These are phyloP conservation scores for Epichloe sylvatica DNA, from an alignment of 2,329 filamentous ascomycete species.

Conservation along the genomic window DNA sequence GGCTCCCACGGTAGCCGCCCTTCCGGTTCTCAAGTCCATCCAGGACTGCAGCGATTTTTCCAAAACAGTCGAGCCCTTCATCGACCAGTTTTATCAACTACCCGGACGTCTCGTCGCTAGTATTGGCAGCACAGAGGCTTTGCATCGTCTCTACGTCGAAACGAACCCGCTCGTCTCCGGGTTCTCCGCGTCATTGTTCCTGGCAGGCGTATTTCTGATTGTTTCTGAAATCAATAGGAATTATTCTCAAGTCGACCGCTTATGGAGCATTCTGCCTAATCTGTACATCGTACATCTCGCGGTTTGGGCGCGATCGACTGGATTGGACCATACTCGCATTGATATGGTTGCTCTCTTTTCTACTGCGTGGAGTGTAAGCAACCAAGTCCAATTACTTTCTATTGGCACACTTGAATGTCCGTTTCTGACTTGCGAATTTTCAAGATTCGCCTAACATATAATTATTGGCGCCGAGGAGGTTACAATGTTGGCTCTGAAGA, in stretches of 20 bases:
- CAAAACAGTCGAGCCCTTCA: slow-evolving; percentile 60
- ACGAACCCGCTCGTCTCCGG: slow-evolving; percentile 78
- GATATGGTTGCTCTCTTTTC: slow-evolving; percentile 60
- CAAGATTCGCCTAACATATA: slow-evolving; percentile 72
- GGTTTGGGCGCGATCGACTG: slow-evolving; percentile 65
- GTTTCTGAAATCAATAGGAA: slow-evolving; percentile 79
- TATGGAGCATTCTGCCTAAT: slow-evolving; percentile 82
- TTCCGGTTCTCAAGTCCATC: slow-evolving; percentile 57
- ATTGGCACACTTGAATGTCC: not conserved
- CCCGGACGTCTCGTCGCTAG: slow-evolving; percentile 50
- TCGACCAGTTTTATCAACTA: slow-evolving; percentile 55
- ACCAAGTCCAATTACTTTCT: not conserved
- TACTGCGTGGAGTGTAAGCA: slow-evolving; percentile 63
- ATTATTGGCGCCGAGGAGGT: slow-evolving; percentile 92
- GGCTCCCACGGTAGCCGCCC: slow-evolving; percentile 36
- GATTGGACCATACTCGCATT: slow-evolving; percentile 54
- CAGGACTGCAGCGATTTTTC: slow-evolving; percentile 64
- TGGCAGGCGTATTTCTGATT: slow-evolving; percentile 60
- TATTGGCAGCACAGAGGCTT: slow-evolving; percentile 42
- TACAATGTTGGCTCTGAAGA: slow-evolving; percentile 84
- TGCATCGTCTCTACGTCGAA: slow-evolving; percentile 60
- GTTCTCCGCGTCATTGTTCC: slow-evolving; percentile 54
- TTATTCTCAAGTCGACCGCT: slow-evolving; percentile 89
- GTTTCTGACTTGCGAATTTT: not conserved
- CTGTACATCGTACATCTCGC: slow-evolving; percentile 76